Percentiles rank a stretch among this genome's conserved stretches.
Conservation (phyloP, 441 rosid species). For the Manihot esculenta region DNA sequence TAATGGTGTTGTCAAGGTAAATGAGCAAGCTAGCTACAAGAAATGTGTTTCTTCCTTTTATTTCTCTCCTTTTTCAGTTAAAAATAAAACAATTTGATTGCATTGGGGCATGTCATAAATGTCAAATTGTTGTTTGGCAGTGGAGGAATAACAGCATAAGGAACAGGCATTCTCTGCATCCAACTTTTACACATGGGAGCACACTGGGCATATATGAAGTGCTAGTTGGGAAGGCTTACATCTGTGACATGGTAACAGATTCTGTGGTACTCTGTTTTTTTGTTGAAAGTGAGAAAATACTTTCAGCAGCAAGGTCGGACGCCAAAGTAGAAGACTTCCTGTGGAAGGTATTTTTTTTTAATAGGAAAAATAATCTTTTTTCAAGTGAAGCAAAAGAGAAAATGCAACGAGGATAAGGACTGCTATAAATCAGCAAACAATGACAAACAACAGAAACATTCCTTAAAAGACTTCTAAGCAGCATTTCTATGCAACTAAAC, state of each 20-base stretch:
- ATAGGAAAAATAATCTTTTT: not conserved
- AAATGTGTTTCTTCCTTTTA: not conserved
- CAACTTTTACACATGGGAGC: constrained; percentile 87
- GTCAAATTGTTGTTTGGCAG: constrained; percentile 46
- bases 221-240: constrained; percentile 68
- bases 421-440: not conserved
- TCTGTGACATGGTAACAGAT: constrained; percentile 77
- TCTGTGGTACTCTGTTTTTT: constrained; percentile 75
- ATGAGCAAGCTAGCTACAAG: constrained; percentile 6
- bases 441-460: not conserved
- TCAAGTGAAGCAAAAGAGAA: not conserved
- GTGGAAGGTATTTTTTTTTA: constrained; percentile 64
- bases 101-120: constrained; percentile 12
- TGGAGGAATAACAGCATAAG: constrained; percentile 70
- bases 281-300: constrained; percentile 59
- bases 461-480: not conserved
- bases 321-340: constrained; percentile 69
- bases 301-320: constrained; percentile 53
- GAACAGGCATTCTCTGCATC: constrained; percentile 81
- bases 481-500: not conserved
- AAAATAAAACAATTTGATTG: not conserved
- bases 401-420: not conserved
- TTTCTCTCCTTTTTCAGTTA: not conserved
- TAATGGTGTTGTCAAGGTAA: constrained; percentile 89
- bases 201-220: constrained; percentile 91